Evolutionary conservation across 352 stramenopile species (phyloP).

Genomic region (Globisporangium viniferum): DNA sequence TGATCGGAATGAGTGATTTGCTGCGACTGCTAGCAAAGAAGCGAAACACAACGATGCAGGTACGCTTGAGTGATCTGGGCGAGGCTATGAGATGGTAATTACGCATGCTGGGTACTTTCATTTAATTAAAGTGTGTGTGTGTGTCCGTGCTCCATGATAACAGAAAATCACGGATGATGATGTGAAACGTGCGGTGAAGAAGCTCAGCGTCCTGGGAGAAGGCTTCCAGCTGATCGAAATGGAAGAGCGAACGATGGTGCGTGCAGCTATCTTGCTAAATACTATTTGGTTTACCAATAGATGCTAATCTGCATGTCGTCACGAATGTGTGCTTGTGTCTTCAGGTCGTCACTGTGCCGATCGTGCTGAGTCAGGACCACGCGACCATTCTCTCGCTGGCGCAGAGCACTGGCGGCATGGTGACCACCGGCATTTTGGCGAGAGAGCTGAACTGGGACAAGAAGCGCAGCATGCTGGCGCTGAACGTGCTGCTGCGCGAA

Average conservation of each 20-base stretch:
- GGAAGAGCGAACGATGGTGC: conserved; percentile 88
- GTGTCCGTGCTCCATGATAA: conserved; percentile 1
- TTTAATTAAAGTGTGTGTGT: not conserved
- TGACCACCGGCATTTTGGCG: conserved; percentile 85
- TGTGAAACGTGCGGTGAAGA: conserved; percentile 93
- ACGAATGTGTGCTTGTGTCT: not conserved
- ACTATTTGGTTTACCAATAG: not conserved
- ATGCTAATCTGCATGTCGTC: not conserved
- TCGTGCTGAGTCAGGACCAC: conserved; percentile 94
- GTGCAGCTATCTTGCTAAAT: not conserved
- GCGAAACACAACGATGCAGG: conserved; percentile 55
- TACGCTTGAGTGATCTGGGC: conserved; percentile 5
- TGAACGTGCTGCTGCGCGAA: conserved; percentile 91
- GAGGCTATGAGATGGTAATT: not conserved
- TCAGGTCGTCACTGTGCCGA: conserved; percentile 93
- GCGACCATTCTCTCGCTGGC: conserved; percentile 90
- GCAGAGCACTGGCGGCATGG: conserved; percentile 84
- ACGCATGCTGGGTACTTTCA: not conserved
- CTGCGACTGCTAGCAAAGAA: conserved; percentile 71
- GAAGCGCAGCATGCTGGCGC: conserved; percentile 89
- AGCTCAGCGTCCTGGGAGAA: conserved; percentile 92
- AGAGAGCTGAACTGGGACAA: conserved; percentile 86
- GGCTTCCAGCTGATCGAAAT: conserved; percentile 94
- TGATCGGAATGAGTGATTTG: conserved; percentile 82
- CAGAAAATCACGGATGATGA: conserved; percentile 90